phyloP scores from a whole-genome alignment of 345 rosid species.

The Arabis alpina region DNA sequence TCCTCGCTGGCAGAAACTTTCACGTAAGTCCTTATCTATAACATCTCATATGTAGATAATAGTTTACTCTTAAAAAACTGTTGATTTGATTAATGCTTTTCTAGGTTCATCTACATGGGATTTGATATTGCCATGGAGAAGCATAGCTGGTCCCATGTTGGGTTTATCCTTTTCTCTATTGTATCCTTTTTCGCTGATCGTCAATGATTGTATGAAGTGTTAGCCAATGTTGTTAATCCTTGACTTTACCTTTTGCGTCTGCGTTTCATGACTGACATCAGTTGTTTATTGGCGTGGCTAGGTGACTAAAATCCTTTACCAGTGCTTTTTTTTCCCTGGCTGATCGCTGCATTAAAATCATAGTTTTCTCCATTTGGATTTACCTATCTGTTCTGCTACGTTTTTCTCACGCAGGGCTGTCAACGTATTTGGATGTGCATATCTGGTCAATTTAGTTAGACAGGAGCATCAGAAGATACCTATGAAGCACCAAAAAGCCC shows the following conservation, averaged over 20 bases:
- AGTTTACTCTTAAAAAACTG: background rate
- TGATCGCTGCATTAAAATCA: slow-evolving; percentile 9
- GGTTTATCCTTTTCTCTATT: slow-evolving; percentile 91
- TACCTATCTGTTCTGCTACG: slow-evolving; percentile 6
- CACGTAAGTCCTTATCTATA: slow-evolving; percentile 51
- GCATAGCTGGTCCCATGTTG: slow-evolving; percentile 96
- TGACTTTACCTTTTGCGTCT: slow-evolving; percentile 44
- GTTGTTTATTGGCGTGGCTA: slow-evolving; percentile 66
- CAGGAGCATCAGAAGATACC: slow-evolving; percentile 75
- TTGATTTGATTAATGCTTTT: slow-evolving; percentile 26
- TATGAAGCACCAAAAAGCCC: slow-evolving; percentile 89
- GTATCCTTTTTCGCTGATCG: slow-evolving; percentile 63
- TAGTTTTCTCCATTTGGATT: slow-evolving; percentile 8
- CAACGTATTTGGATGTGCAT: slow-evolving; percentile 90
- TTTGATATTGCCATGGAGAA: slow-evolving; percentile 97
- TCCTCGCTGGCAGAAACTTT: slow-evolving; percentile 98
- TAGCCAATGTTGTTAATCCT: slow-evolving; percentile 48
- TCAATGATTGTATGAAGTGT: slow-evolving; percentile 19
- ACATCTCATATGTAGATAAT: slow-evolving; percentile 12
- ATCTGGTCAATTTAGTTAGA: slow-evolving; percentile 81
- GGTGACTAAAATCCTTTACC: slow-evolving; percentile 24
- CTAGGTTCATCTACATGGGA: slow-evolving; percentile 98
- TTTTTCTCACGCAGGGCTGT: slow-evolving; percentile 61
- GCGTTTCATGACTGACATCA: slow-evolving; percentile 42
- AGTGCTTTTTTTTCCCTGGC: background rate